Percentiles rank a stretch among this genome's conserved stretches.
Evolutionary conservation across 345 rosid genomes (phyloP).

Genomic region (Mercurialis annua): DNA sequence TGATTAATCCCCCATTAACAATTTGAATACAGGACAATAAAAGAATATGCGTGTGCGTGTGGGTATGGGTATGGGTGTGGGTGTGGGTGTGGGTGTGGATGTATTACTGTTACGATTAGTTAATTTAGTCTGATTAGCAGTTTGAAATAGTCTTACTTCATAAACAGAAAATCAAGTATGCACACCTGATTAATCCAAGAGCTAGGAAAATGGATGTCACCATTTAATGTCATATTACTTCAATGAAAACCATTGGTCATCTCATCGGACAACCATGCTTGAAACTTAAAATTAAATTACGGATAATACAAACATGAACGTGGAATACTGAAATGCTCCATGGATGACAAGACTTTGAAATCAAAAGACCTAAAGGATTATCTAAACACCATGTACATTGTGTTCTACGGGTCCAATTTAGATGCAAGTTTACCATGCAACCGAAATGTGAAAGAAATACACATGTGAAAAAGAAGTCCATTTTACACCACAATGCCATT

Average conservation of each 20-base stretch:
- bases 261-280: background rate
- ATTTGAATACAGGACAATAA: too few relatives aligned
- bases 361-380: slow-evolving; percentile 1
- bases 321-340: background rate
- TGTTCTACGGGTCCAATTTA: background rate
- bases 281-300: background rate
- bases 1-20: too few relatives aligned
- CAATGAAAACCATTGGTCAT: background rate
- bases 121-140: too few relatives aligned
- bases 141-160: too few relatives aligned
- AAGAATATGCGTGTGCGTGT: too few relatives aligned
- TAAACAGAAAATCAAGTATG: too few relatives aligned
- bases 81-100: too few relatives aligned
- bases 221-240: background rate
- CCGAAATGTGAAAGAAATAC: slow-evolving; percentile 1
- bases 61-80: too few relatives aligned
- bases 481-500: background rate
- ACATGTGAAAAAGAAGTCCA: background rate
- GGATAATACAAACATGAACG: background rate
- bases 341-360: background rate
- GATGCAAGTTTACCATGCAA: background rate
- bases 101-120: too few relatives aligned
- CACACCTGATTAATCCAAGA: background rate
- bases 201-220: background rate
- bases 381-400: background rate